Base-by-base conservation (phyloP, 768 basidiomycete genomes). In the Hysterangium stoloniferum region DNA sequence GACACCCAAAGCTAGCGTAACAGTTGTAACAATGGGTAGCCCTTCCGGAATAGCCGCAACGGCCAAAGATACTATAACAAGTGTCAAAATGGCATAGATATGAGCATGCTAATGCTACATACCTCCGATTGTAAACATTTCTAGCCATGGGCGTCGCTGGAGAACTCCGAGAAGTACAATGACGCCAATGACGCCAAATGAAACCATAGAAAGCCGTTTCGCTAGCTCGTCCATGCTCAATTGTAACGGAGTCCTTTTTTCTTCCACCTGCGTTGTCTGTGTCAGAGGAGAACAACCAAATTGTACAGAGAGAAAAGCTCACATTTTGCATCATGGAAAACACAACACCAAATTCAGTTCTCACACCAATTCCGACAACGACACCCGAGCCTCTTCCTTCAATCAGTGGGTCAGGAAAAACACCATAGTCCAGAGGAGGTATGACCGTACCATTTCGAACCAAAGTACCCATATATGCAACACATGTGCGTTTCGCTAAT, bases 81-180 rank as follows among this genome's bases (percentile, higher is more conserved):
- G 9, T 29, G 41, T 36, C n/a, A 50, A 62, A 58, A 54, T 42
- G 54, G 53, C 19, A 27, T 49, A 57, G 45, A 57, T 19, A 29
- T 6, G 19, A 44, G 47, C n/a, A 52, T 6, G 6, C 46, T 19
- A 47, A 44, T 7, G 20, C 11, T 22, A 65, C 80, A 47, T 59
- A 94, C 93, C 93, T 72, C 94, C 94, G 55, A 98, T 98, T 7
- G 94, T 98, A 62, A 98, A 97, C 95, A 97, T 98, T 41, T 95
- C 94, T 9, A 97, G 69, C 94, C 92, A 96, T 8, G 85, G 77
- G 17, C 95, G 75, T 33, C 79, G 71, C 61, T 97, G 94, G 55
- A 83, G 67, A 13, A 94, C 80, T 6, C 94, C 95, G 55, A 97
- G 84, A 46, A 97, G 65, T 65, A 88, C 89, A 44, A 98, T 98